Evolutionary conservation across 1,284 basidiomycete genomes (phyloP), one percentile per base, ranked within the genome.

Genomic region (Boletus smithii): DNA sequence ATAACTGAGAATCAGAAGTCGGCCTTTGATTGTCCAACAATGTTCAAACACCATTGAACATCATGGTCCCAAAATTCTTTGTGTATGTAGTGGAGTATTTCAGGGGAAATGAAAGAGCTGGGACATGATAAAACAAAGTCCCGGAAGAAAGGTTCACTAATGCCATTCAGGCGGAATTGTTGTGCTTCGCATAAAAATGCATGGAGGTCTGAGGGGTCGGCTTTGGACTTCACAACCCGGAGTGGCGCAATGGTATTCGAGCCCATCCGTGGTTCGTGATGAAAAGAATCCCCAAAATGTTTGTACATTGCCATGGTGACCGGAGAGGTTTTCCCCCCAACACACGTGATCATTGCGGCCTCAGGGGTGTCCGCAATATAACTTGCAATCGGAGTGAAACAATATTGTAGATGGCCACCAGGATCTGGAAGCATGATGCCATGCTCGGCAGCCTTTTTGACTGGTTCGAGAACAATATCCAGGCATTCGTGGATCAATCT

Each of bases 21-120:
- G 8, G 42, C 13, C 27, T 52, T n/a, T 5, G 8, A 29, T 5
- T 31, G 8, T 2, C 43, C 43, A 13, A 52, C 17, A 18, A 44
- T 8, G 5, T 38, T 29, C 8, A 42, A 23, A 27, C 35, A 46
- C 50, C 48, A 52, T 13, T 46, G 30, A 6, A 42, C 11, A 16
- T 45, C 22, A 11, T 52, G 48, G 13, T 52, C 48, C 36, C 42
- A 36, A 20, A 29, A 49, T 35, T 48, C 22, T 13, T 41, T 46
- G 33, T 46, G 44, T 10, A 29, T 4, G 10, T 43, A 11, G 17
- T 50, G 39, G 1, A 52, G 43, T 1, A 39, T 2, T 24, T 52
- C 48, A 1, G 43, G 47, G 5, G 34, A 35, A 10, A 52, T 8
- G 30, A 52, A 49, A 2, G 24, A 14, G n/a, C 36, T 33, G 11